Conservation (phyloP, 305 asterid species). For the Fraxinus velutina region DNA sequence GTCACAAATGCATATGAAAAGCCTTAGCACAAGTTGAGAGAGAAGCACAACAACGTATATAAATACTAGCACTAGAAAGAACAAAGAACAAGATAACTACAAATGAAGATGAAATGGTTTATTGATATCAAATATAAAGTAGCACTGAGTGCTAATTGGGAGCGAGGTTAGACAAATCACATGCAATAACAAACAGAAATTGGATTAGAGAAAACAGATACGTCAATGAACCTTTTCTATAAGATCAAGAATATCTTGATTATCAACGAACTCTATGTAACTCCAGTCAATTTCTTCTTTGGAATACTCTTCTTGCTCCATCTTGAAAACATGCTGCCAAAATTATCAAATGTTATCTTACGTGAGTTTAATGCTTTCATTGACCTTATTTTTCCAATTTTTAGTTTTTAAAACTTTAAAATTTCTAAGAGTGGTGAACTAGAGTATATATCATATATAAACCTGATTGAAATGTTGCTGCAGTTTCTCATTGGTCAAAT, state of each 20-base stretch:
- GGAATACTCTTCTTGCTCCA: slow-evolving; percentile 90
- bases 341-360: slow-evolving; percentile 2
- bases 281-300: slow-evolving; percentile 91
- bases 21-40: neutral
- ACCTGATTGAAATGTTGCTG: slow-evolving; percentile 98
- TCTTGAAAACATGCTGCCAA: slow-evolving; percentile 82
- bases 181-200: neutral
- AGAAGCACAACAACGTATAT: neutral
- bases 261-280: slow-evolving; percentile 73
- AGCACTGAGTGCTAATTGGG: neutral
- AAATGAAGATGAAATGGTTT: slow-evolving; percentile 1
- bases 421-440: neutral
- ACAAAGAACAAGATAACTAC: neutral
- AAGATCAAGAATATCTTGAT: slow-evolving; percentile 86
- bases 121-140: neutral
- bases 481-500: slow-evolving; percentile 82
- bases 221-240: slow-evolving; percentile 60
- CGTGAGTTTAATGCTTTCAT: neutral
- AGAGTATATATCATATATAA: slow-evolving; percentile 11
- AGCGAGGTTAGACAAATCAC: neutral
- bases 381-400: neutral
- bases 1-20: neutral
- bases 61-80: neutral
- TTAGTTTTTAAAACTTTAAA: neutral
- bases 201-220: neutral